phyloP scores from a whole-genome alignment of 768 basidiomycete species.

The Hypsizygus marmoreus region DNA sequence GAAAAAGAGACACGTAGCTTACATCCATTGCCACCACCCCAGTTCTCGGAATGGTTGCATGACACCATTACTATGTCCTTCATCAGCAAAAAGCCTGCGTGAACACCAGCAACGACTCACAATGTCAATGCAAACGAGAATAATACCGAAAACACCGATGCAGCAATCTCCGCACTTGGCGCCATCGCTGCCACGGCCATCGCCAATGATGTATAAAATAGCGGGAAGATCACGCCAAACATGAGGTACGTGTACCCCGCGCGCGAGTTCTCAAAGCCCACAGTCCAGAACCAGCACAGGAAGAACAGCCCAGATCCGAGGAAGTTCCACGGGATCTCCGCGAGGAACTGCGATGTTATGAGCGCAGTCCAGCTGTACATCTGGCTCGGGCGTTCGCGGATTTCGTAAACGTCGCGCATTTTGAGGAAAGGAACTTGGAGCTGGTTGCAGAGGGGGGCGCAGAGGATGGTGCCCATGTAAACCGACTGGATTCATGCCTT shows the following conservation, averaged over 20 bases:
- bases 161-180: conserved; percentile 60
- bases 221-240: conserved; percentile 55
- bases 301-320: conserved; percentile 62
- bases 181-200: conserved; percentile 63
- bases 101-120: conserved; percentile 33
- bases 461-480: conserved; percentile 56
- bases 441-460: conserved; percentile 60
- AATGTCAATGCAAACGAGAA: conserved; percentile 68
- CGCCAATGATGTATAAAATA: conserved; percentile 67
- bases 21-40: conserved; percentile 79
- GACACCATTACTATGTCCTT: conserved; percentile 54
- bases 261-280: conserved; percentile 55
- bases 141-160: conserved; percentile 55
- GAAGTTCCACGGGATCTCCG: conserved; percentile 69
- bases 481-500: conserved; percentile 48
- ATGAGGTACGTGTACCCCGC: conserved; percentile 63
- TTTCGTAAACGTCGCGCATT: conserved; percentile 65
- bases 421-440: conserved; percentile 64
- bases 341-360: conserved; percentile 53
- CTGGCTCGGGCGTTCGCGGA: conserved; percentile 63
- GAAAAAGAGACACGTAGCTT: conserved; percentile 15
- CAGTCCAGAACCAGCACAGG: conserved; percentile 75
- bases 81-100: conserved; percentile 5
- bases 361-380: conserved; percentile 70
- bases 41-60: conserved; percentile 63